Evolutionary conservation across 2,329 filamentous ascomycete genomes (phyloP).

Genomic region (Ascochyta lentis): DNA sequence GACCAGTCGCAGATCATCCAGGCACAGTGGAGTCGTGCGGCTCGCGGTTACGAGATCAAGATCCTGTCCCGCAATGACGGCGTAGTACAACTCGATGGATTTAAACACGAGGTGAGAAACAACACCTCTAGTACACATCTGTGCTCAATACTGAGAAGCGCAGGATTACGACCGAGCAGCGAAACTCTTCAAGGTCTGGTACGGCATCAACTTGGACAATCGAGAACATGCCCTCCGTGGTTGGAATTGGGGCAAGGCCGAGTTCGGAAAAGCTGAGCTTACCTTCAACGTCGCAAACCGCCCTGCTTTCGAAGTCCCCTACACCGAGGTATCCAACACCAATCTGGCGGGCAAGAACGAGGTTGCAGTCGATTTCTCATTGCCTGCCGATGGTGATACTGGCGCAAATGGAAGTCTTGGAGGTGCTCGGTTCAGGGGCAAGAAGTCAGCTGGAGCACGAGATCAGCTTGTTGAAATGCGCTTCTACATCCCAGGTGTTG

Average conservation of each 20-base stretch:
- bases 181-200: constrained; percentile 98
- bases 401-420: constrained; percentile 76
- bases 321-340: constrained; percentile 96
- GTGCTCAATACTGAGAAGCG: constrained; percentile 11
- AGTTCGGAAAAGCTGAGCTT: constrained; percentile 94
- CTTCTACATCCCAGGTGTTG: constrained; percentile 93
- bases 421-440: constrained; percentile 77
- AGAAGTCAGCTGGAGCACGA: constrained; percentile 85
- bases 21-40: constrained; percentile 93
- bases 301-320: constrained; percentile 95
- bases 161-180: constrained; percentile 86
- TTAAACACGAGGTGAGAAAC: constrained; percentile 76
- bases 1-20: constrained; percentile 83
- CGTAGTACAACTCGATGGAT: constrained; percentile 92
- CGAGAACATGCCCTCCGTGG: constrained; percentile 94
- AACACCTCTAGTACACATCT: neutral
- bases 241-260: constrained; percentile 99
- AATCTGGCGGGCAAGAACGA: constrained; percentile 98
- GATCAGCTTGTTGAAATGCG: constrained; percentile 98
- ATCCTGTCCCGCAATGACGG: constrained; percentile 83
- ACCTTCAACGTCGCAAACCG: constrained; percentile 97
- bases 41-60: constrained; percentile 92
- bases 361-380: constrained; percentile 91
- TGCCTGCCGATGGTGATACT: constrained; percentile 74
- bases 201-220: constrained; percentile 88